Evolutionary conservation across 2,329 filamentous ascomycete genomes (phyloP), one percentile per base, ranked within the genome.

Genomic region (Fusarium sp.): DNA sequence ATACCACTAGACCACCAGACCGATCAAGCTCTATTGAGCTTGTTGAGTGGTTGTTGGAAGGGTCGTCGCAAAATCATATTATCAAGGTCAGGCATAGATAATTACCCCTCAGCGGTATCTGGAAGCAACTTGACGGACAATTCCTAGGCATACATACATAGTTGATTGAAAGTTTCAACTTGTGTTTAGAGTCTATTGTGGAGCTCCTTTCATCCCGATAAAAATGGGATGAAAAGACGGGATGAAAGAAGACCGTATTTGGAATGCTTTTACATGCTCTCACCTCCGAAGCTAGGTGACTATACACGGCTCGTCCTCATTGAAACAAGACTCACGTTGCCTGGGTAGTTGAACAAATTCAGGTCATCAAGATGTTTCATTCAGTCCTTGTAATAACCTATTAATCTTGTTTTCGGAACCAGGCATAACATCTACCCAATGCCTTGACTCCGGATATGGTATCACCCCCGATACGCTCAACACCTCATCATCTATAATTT

Each of bases 401-500:
- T 53, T 53, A 27, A 8, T 53, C 16, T 36, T 6, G 11, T 55
- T 16, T 55, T 27, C 8, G 51, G 14, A 18, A 9, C 33, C 16
- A 27, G 51, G 20, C 31, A 20, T 16, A 38, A 33, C 61, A 10
- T 68, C 42, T 60, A 64, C 56, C 40, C 53, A 36, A 27, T 56
- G 20, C 31, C 33, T 7, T 33, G 3, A 34, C 23, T 6, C 18
- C 10, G 6, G 16, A 18, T 6, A 31, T 25, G 51, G 38, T 16
- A 65, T 68, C 53, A 58, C n/a, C 36, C 36, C 16, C 29, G 16
- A 25, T 18, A 50, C 42, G 51, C 51, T 46, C 34, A 60, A 53
- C 44, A 42, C 42, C 56, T 29, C 42, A 49, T 54, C 33, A 58
- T 64, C 33, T 70, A 76, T 70, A 74, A 59, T 70, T 76, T 75